Percentiles rank a stretch among this genome's conserved stretches.
These are phyloP conservation scores for Aspergillus hortae DNA, from an alignment of 2,329 filamentous ascomycete species.

Conservation along the genomic window DNA sequence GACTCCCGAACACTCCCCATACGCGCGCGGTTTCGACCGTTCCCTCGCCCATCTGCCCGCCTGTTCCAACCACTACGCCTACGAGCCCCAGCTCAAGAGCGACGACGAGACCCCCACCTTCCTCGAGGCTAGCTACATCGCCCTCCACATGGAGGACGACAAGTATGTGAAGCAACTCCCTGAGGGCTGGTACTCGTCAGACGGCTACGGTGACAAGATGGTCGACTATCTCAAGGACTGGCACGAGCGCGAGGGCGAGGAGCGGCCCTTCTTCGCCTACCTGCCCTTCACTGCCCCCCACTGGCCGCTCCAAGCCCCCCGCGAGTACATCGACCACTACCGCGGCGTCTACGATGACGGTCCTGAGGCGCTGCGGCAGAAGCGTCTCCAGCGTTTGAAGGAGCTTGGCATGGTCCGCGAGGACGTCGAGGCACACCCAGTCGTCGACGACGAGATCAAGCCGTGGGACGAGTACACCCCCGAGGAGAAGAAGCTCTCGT, in stretches of 20 bases:
- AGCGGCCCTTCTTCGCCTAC: constrained; percentile 57
- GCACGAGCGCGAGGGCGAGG: constrained; percentile 34
- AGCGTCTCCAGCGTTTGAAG: constrained; percentile 54
- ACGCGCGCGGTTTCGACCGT: constrained; percentile 56
- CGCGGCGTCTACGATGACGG: constrained; percentile 59
- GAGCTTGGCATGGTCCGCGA: constrained; percentile 54
- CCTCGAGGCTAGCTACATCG: constrained; percentile 42
- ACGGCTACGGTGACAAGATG: constrained; percentile 53
- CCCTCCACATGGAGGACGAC: constrained; percentile 45
- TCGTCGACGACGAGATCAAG: constrained; percentile 44
- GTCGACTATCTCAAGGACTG: constrained; percentile 50
- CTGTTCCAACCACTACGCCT: constrained; percentile 58
- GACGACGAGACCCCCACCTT: constrained; percentile 40
- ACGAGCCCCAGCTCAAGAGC: constrained; percentile 44
- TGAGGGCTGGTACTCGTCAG: constrained; percentile 53
- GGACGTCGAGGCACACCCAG: constrained; percentile 41
- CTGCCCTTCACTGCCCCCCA: constrained; percentile 61
- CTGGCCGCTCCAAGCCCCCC: constrained; percentile 60
- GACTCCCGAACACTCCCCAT: constrained; percentile 54
- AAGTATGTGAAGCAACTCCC: constrained; percentile 46
- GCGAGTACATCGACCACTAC: constrained; percentile 55
- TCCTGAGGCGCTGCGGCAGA: constrained; percentile 53
- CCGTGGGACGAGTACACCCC: constrained; percentile 33
- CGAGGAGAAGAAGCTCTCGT: constrained; percentile 40
- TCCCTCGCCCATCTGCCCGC: constrained; percentile 60